Percentiles rank a stretch among this genome's conserved stretches.
Conservation (phyloP, 2,329 filamentous ascomycete genomes). For the Periconia macrospinosa region DNA sequence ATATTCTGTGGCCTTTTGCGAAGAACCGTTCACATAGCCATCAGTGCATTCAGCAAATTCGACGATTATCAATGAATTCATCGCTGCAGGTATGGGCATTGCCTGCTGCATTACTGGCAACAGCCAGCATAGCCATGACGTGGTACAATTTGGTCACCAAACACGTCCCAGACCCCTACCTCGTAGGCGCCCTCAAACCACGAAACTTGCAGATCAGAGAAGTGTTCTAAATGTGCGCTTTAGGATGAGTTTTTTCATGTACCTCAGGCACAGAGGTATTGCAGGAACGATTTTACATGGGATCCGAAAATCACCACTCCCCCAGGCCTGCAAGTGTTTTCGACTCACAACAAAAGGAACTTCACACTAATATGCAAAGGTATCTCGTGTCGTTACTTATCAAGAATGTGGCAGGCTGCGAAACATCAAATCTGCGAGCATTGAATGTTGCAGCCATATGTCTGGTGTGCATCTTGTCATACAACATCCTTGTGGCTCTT, state of each 20-base stretch:
- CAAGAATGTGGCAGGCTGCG: constrained; percentile 44
- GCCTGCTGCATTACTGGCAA: constrained; percentile 20
- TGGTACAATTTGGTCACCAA: constrained; percentile 47
- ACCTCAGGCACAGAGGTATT: constrained; percentile 88
- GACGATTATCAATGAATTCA: constrained; percentile 18
- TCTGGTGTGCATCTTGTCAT: constrained; percentile 35
- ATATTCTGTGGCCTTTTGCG: not conserved
- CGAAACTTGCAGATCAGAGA: not conserved
- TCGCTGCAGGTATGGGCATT: constrained; percentile 25
- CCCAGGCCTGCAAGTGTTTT: constrained; percentile 66
- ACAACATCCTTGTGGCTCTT: constrained; percentile 24
- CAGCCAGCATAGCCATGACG: constrained; percentile 21
- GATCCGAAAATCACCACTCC: constrained; percentile 98
- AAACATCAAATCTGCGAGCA: constrained; percentile 39
- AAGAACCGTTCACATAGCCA: not conserved
- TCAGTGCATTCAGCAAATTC: not conserved
- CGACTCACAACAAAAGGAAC: not conserved
- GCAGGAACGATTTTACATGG: constrained; percentile 72
- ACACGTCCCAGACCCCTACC: constrained; percentile 60
- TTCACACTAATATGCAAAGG: constrained; percentile 21
- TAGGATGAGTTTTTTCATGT: constrained; percentile 89
- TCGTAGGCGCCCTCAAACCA: constrained; percentile 40
- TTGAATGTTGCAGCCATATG: constrained; percentile 44
- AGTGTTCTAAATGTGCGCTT: not conserved
- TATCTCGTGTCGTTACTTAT: constrained; percentile 48